Evolutionary conservation across 2,329 filamentous ascomycete species (phyloP).

Genomic region (Trichoderma lentiforme): DNA sequence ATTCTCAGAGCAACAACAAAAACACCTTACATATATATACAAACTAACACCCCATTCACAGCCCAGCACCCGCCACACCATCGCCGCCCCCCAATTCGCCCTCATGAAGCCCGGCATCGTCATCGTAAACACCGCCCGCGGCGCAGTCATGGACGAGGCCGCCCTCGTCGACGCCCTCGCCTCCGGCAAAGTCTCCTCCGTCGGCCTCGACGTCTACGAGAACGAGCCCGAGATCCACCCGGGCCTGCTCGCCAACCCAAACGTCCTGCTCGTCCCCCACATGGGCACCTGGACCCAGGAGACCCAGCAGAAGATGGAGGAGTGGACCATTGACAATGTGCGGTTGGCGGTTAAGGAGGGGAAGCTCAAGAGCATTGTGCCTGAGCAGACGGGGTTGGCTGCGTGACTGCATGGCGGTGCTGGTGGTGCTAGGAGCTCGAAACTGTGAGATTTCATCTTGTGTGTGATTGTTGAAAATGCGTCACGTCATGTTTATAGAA

Average conservation of each 20-base stretch:
- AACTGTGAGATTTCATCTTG: not conserved
- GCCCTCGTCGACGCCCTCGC: slow-evolving; percentile 73
- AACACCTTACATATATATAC: too few relatives aligned
- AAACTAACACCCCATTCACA: slow-evolving; percentile 23
- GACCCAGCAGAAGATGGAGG: slow-evolving; percentile 66
- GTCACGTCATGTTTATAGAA: not conserved
- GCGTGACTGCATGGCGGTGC: not conserved
- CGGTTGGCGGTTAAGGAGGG: slow-evolving; percentile 59
- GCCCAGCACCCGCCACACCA: slow-evolving; percentile 69
- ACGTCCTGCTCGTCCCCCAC: slow-evolving; percentile 74
- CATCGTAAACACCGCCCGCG: slow-evolving; percentile 79
- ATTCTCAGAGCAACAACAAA: not conserved
- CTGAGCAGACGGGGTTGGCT: slow-evolving; percentile 55
- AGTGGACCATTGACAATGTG: slow-evolving; percentile 71
- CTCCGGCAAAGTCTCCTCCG: slow-evolving; percentile 65
- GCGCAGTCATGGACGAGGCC: slow-evolving; percentile 77
- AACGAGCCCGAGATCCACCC: slow-evolving; percentile 75
- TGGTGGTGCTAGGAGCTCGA: not conserved
- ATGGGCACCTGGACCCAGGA: slow-evolving; percentile 81
- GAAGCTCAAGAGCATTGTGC: slow-evolving; percentile 65
- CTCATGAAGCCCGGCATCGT: slow-evolving; percentile 77
- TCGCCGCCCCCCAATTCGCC: slow-evolving; percentile 65
- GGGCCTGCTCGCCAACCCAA: slow-evolving; percentile 65
- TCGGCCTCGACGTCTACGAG: slow-evolving; percentile 79
- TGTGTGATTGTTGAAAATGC: not conserved